Base-by-base conservation (phyloP, 1,139 yeast species). In the Kluyveromyces sp. region DNA sequence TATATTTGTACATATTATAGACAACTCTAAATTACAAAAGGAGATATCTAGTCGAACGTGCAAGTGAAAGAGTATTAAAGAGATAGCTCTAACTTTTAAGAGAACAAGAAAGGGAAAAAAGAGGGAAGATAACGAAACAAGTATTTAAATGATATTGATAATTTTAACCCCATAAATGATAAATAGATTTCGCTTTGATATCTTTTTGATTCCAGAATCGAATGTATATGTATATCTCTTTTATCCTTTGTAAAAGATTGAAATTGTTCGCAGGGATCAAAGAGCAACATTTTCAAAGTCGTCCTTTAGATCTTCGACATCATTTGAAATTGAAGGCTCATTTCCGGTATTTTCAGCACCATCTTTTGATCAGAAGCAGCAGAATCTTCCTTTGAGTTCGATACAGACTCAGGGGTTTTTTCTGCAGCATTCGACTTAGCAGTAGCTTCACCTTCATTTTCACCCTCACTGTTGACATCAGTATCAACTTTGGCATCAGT, bases 281-380 rank as follows among this genome's bases (percentile, higher is more conserved):
- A 61, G 52, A 38, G 62, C 63, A 10, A 61, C 58, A 42, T 48
- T 57, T 49, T 60, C 61, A 45, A 60, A 58, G 39, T 59, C 58
- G 29, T 54, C 59, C 27, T 53, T 49, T 29, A 53, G 41, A 4
- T 4, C 27, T 15, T 38, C 41, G 30, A 26, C 39, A 8, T 30
- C 7, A 27, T 26, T 27, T 7, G 39, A 8, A 6, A 10, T 3
- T 4, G 7, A 4, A 5, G 34, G 15, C 15, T 33, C 34, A 4
- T 6, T 33, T 33, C 15, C 34, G 8, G 8, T 10, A n/a, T 6
- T 4, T 5, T 4, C 34, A 10, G 4, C 34, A 7, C 21, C 5
- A 6, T 33, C 34, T 7, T 6, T 33, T 33, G 34, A 7, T 7
- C 32, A 7, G 7, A 8, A 7, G 8, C 32, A 30, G 32, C 7